Evolutionary conservation across 1,139 yeast species (phyloP).

Genomic region (Torulaspora globosa): DNA sequence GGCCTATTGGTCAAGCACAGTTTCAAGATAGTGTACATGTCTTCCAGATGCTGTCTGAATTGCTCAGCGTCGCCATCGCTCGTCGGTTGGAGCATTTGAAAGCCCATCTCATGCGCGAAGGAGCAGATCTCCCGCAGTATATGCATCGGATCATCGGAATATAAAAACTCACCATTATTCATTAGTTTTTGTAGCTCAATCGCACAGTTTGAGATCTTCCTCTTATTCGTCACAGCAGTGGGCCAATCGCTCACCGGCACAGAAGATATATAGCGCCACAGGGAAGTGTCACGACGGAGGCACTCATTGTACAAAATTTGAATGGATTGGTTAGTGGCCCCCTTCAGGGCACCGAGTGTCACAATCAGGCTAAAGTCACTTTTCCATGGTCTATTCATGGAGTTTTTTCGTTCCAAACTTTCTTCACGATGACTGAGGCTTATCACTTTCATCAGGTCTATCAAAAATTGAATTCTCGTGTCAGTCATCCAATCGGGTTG

Average conservation of each 20-base stretch:
- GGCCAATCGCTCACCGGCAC: constrained; percentile 19
- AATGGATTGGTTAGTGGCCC: constrained; percentile 26
- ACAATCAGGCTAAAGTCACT: constrained; percentile 31
- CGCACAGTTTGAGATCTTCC: constrained; percentile 18
- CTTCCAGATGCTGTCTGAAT: constrained; percentile 29
- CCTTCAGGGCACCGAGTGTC: constrained; percentile 28
- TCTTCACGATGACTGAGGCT: constrained; percentile 15
- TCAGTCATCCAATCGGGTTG: constrained; percentile 54
- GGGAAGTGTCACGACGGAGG: constrained; percentile 14
- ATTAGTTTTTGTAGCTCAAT: constrained; percentile 15
- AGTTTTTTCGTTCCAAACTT: background rate
- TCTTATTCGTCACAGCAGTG: constrained; percentile 16
- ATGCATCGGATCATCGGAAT: constrained; percentile 15
- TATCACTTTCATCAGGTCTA: constrained; percentile 48
- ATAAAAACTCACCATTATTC: constrained; percentile 6
- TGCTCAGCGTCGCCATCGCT: constrained; percentile 10
- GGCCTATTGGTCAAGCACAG: constrained; percentile 27
- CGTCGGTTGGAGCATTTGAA: constrained; percentile 13
- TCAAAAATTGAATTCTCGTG: constrained; percentile 42
- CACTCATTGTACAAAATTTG: constrained; percentile 24
- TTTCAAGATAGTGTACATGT: constrained; percentile 34
- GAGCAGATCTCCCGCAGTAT: constrained; percentile 17
- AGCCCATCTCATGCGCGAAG: constrained; percentile 19
- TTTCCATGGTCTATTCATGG: constrained; percentile 9
- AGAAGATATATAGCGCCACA: constrained; percentile 29